phyloP scores from a whole-genome alignment of 352 stramenopile genomes.

The Phytophthora pistaciae region DNA sequence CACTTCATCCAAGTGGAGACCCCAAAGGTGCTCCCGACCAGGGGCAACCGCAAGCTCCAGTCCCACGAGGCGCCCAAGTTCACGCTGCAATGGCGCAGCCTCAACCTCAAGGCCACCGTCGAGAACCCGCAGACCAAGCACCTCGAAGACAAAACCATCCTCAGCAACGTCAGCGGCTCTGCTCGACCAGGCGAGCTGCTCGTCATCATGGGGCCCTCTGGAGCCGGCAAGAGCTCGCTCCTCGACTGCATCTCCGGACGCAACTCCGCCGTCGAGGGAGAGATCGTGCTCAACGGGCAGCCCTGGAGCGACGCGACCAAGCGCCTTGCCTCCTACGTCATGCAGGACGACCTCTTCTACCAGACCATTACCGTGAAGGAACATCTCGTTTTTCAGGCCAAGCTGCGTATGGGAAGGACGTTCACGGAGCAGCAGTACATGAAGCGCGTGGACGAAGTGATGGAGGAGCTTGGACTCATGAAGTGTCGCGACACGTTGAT shows the following conservation, averaged over 20 bases:
- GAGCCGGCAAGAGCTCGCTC: slow-evolving; percentile 83
- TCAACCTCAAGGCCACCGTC: slow-evolving; percentile 36
- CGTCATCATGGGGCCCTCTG: slow-evolving; percentile 74
- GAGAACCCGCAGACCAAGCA: slow-evolving; percentile 53
- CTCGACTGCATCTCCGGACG: slow-evolving; percentile 54
- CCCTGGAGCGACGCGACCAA: slow-evolving; percentile 50
- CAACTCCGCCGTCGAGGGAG: slow-evolving; percentile 77
- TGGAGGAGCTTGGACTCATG: slow-evolving; percentile 54
- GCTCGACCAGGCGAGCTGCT: slow-evolving; percentile 62
- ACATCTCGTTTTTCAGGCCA: slow-evolving; percentile 85
- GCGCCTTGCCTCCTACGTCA: slow-evolving; percentile 75
- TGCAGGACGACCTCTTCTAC: slow-evolving; percentile 94
- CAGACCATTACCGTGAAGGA: slow-evolving; percentile 82
- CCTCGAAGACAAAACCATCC: slow-evolving; percentile 56
- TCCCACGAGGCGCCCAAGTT: slow-evolving; percentile 20
- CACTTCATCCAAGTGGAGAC: slow-evolving; percentile 25
- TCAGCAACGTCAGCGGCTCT: slow-evolving; percentile 51
- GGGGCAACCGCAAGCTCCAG: slow-evolving; percentile 12
- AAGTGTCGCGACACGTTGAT: slow-evolving; percentile 59
- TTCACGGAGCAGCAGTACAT: slow-evolving; percentile 33
- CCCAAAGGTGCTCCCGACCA: slow-evolving; percentile 6
- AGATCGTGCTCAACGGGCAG: slow-evolving; percentile 61
- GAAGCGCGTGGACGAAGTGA: slow-evolving; percentile 47
- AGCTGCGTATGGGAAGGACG: slow-evolving; percentile 63
- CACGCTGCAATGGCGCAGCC: slow-evolving; percentile 49